Evolutionary conservation across 164 flowering plant species (phyloP).

Genomic region (Santalum album): DNA sequence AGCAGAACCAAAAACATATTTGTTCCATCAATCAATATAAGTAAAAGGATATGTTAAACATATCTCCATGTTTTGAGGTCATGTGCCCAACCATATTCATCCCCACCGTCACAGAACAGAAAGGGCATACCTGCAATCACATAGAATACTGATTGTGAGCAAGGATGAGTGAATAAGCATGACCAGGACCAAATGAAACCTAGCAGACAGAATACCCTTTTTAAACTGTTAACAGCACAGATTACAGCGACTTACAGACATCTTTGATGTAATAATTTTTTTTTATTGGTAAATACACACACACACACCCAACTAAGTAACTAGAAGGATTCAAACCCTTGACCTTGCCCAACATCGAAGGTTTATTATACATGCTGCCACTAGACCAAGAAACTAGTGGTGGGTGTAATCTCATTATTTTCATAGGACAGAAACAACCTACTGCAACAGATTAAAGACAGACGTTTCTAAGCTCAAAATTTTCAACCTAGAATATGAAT

Average conservation of each 20-base stretch:
- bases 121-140: conserved; percentile 47
- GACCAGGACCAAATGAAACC: neutral
- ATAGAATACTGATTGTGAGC: too few relatives aligned
- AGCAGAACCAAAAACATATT: too few relatives aligned
- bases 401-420: neutral
- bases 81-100: conserved; percentile 41
- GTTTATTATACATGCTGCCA: too few relatives aligned
- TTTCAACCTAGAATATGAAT: too few relatives aligned
- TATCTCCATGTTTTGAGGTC: conserved; percentile 30
- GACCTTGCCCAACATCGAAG: too few relatives aligned
- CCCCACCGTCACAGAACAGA: conserved; percentile 35
- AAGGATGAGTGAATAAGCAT: neutral
- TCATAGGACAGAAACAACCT: neutral
- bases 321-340: too few relatives aligned
- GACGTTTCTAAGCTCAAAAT: too few relatives aligned
- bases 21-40: neutral
- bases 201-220: neutral
- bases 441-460: too few relatives aligned
- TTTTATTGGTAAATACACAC: too few relatives aligned
- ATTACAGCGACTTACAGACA: neutral
- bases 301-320: too few relatives aligned
- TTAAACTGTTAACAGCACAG: neutral
- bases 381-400: too few relatives aligned
- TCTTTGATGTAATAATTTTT: too few relatives aligned
- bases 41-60: conserved; percentile 48